Conservation (phyloP, 2,329 filamentous ascomycete genomes). For the Pseudogymnoascus sp. region DNA sequence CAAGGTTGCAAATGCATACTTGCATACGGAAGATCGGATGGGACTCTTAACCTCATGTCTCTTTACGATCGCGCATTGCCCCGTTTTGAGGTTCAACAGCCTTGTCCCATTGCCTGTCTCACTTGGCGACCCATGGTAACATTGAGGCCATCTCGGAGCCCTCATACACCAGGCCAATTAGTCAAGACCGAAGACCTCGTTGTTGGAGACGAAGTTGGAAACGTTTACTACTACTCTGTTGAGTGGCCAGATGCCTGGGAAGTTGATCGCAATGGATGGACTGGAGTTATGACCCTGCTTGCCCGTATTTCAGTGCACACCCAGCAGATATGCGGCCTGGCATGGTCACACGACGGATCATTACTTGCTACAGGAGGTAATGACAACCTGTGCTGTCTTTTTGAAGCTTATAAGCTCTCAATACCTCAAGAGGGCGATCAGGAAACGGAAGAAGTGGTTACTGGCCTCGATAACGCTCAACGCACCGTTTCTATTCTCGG, state of each 20-base stretch:
- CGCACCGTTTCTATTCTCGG: constrained; percentile 23
- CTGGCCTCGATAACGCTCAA: constrained; percentile 24
- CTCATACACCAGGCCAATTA: constrained; percentile 34
- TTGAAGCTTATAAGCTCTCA: constrained; percentile 41
- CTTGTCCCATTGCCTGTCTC: constrained; percentile 67
- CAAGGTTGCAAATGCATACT: constrained; percentile 71
- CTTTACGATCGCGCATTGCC: constrained; percentile 58
- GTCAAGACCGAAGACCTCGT: constrained; percentile 75
- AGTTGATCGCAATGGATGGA: constrained; percentile 59
- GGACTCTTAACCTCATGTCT: constrained; percentile 70
- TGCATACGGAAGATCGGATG: constrained; percentile 74
- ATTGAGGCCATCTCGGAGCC: constrained; percentile 44
- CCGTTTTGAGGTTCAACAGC: constrained; percentile 69
- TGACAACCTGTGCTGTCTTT: constrained; percentile 82
- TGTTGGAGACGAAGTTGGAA: constrained; percentile 75
- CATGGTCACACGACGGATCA: constrained; percentile 71
- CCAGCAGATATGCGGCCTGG: constrained; percentile 89
- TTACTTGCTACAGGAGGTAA: constrained; percentile 85
- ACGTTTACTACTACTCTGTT: constrained; percentile 79
- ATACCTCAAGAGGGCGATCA: neutral
- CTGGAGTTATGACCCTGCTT: constrained; percentile 68
- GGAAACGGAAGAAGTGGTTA: constrained; percentile 17
- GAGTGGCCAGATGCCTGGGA: constrained; percentile 71
- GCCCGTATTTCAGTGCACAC: constrained; percentile 70
- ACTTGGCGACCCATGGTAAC: constrained; percentile 65